A percentile compares a stretch with the other conserved stretches of the same genome.
phyloP scores from a whole-genome alignment of 805 yeast genomes.

The Candida montana region DNA sequence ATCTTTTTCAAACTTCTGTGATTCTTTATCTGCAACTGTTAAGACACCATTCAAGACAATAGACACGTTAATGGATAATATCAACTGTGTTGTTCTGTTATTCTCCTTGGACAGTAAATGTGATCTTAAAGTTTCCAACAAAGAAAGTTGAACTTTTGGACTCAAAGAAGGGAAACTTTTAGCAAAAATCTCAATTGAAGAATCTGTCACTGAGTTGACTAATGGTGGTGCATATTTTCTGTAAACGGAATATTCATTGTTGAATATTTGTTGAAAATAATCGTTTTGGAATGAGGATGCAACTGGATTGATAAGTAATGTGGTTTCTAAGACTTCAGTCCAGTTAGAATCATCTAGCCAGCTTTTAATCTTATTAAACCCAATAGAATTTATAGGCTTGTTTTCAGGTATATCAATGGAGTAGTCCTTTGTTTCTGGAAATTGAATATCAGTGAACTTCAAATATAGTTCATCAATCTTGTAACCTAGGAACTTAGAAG shows the following conservation, averaged over 20 bases:
- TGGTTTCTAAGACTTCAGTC: slow-evolving; percentile 30
- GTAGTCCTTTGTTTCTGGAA: slow-evolving; percentile 10
- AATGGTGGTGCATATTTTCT: slow-evolving; percentile 36
- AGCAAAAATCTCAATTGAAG: slow-evolving; percentile 72
- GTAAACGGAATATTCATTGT: slow-evolving; percentile 29
- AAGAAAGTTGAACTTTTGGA: slow-evolving; percentile 75
- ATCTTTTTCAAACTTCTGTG: slow-evolving; percentile 25
- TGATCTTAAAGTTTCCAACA: slow-evolving; percentile 74
- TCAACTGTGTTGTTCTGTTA: slow-evolving; percentile 32
- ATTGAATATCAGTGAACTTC: slow-evolving; percentile 17
- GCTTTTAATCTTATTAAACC: slow-evolving; percentile 28
- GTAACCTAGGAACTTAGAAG: slow-evolving; percentile 39
- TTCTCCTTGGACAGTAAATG: slow-evolving; percentile 39
- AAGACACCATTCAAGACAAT: slow-evolving; percentile 57
- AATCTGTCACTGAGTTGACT: slow-evolving; percentile 58
- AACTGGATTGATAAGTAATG: slow-evolving; percentile 30
- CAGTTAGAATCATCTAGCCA: slow-evolving; percentile 29
- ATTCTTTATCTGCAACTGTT: slow-evolving; percentile 18
- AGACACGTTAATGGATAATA: slow-evolving; percentile 56
- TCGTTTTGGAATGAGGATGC: slow-evolving; percentile 38
- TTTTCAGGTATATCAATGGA: slow-evolving; percentile 13
- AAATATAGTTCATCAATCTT: slow-evolving; percentile 34
- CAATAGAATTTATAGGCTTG: slow-evolving; percentile 26
- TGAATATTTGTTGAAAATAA: slow-evolving; percentile 27
- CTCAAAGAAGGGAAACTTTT: slow-evolving; percentile 66